Evolutionary conservation across 2,329 filamentous ascomycete species (phyloP).

Genomic region (Aspergillus sp.): DNA sequence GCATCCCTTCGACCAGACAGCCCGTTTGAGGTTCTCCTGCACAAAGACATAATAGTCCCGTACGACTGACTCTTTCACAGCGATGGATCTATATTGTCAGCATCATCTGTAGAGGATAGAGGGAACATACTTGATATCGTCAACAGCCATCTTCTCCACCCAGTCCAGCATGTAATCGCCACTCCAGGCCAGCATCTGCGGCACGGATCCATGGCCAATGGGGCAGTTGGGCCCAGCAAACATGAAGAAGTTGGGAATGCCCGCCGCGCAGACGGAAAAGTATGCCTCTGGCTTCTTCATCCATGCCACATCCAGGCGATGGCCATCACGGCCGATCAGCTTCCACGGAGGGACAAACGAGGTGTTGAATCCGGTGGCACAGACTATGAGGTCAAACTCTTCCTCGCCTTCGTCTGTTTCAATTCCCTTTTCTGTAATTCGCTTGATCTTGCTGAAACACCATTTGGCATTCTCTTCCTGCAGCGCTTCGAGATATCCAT

Average conservation of each 20-base stretch:
- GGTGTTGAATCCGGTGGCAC: slow-evolving; percentile 30
- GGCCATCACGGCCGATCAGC: slow-evolving; percentile 17
- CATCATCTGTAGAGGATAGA: background rate
- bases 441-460: slow-evolving; percentile 26
- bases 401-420: slow-evolving; percentile 13
- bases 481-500: slow-evolving; percentile 49
- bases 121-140: slow-evolving; percentile 20
- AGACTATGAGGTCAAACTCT: slow-evolving; percentile 24
- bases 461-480: slow-evolving; percentile 33
- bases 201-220: slow-evolving; percentile 35
- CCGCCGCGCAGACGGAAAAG: slow-evolving; percentile 38
- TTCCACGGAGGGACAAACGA: slow-evolving; percentile 21
- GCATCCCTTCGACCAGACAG: slow-evolving; percentile 31
- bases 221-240: slow-evolving; percentile 30
- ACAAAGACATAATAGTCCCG: slow-evolving; percentile 27
- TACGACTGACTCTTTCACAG: slow-evolving; percentile 29
- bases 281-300: slow-evolving; percentile 19
- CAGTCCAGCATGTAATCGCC: slow-evolving; percentile 43
- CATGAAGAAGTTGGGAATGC: slow-evolving; percentile 45
- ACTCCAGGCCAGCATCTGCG: slow-evolving; percentile 33
- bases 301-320: slow-evolving; percentile 24
- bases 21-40: slow-evolving; percentile 27
- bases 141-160: slow-evolving; percentile 23
- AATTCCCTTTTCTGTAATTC: slow-evolving; percentile 27
- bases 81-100: slow-evolving; percentile 19